Conservation (phyloP, 2,329 filamentous ascomycete genomes). For the Microdochium bolleyi region DNA sequence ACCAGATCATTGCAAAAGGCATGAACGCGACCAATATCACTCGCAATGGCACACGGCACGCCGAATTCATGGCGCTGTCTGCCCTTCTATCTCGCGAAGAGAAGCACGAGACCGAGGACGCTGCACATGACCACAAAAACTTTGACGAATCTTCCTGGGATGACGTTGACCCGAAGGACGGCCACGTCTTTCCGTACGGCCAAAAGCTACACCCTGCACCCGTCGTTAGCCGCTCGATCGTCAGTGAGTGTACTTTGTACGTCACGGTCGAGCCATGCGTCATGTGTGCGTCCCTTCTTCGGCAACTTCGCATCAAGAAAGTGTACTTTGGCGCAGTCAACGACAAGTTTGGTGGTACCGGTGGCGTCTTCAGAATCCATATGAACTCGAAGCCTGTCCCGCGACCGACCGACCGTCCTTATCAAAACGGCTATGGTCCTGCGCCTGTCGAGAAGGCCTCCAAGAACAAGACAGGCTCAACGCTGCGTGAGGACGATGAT, state of each 20-base stretch:
- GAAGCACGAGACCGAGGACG: constrained; percentile 13
- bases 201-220: constrained; percentile 47
- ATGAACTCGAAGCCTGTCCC: constrained; percentile 41
- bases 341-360: constrained; percentile 93
- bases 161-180: constrained; percentile 44
- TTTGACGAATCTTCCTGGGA: constrained; percentile 33
- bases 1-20: constrained; percentile 73
- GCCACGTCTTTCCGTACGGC: constrained; percentile 53
- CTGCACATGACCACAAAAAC: constrained; percentile 13
- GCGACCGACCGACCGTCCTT: constrained; percentile 14
- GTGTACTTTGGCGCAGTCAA: constrained; percentile 96
- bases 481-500: constrained; percentile 23
- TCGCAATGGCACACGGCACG: constrained; percentile 85
- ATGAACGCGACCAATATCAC: constrained; percentile 97
- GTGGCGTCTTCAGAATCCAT: constrained; percentile 86
- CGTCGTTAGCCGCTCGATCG: constrained; percentile 57
- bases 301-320: constrained; percentile 78
- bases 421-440: constrained; percentile 21
- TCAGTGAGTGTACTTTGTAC: constrained; percentile 72
- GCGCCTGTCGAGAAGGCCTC: constrained; percentile 14
- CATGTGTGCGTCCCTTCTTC: constrained; percentile 92
- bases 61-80: constrained; percentile 82
- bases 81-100: constrained; percentile 39
- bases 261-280: constrained; percentile 98
- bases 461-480: constrained; percentile 31